A percentile compares a stretch with the other conserved stretches of the same genome.
Conservation (phyloP, 768 basidiomycete species). For the Boletellus emodensis region DNA sequence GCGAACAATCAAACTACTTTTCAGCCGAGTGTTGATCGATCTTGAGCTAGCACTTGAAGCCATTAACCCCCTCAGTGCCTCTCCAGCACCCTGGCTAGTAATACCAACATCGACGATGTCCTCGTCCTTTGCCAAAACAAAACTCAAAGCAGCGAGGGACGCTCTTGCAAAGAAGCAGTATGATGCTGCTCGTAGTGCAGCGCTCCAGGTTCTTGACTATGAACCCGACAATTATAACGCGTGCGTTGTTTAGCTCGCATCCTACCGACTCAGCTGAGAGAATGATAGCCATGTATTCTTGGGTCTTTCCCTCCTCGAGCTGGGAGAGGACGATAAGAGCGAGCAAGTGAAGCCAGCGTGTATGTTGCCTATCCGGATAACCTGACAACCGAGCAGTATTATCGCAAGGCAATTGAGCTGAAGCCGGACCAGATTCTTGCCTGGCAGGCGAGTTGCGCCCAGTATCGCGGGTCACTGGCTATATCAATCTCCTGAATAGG, state of each 20-base stretch:
- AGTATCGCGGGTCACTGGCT: conserved; percentile 7
- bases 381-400: conserved; percentile 49
- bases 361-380: conserved; percentile 1
- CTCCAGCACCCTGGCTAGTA: neutral
- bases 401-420: conserved; percentile 69
- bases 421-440: conserved; percentile 71
- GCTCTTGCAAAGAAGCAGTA: conserved; percentile 74
- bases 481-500: conserved; percentile 40
- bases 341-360: conserved; percentile 68
- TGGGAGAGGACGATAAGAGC: conserved; percentile 66
- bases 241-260: conserved; percentile 45
- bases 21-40: too few species aligned
- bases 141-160: conserved; percentile 78
- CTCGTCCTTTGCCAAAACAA: conserved; percentile 53
- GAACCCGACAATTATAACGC: conserved; percentile 86
- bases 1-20: too few species aligned
- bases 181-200: conserved; percentile 59
- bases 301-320: conserved; percentile 73
- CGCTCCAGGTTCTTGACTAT: conserved; percentile 60
- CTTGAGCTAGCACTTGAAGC: too few species aligned
- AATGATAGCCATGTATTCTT: conserved; percentile 74
- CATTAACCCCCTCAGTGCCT: too few species aligned
- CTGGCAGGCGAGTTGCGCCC: conserved; percentile 62
- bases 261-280: conserved; percentile 1
- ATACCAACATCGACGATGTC: conserved; percentile 23